Evolutionary conservation across 2,329 filamentous ascomycete species (phyloP).

Genomic region (Colletotrichum sp.): DNA sequence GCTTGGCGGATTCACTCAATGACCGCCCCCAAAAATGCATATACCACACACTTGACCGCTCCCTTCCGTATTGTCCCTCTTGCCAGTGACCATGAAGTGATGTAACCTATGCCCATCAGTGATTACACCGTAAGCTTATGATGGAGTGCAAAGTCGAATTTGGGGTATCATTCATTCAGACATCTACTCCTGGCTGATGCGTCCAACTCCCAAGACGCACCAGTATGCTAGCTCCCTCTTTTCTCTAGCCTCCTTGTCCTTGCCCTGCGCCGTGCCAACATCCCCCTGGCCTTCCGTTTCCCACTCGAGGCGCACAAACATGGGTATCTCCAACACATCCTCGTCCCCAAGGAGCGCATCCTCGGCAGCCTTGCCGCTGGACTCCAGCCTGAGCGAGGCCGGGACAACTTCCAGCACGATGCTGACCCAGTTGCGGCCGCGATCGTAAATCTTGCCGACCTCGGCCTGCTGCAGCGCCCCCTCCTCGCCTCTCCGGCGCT

Average conservation of each 20-base stretch:
- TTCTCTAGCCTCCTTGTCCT: constrained; percentile 69
- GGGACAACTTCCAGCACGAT: constrained; percentile 91
- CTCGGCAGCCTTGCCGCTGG: constrained; percentile 23
- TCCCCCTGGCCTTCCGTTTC: constrained; percentile 74
- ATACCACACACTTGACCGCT: constrained; percentile 28
- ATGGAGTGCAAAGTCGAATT: neutral
- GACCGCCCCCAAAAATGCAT: constrained; percentile 42
- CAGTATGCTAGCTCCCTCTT: constrained; percentile 93
- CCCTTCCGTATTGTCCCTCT: neutral
- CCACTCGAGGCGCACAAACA: constrained; percentile 94
- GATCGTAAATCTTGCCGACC: constrained; percentile 95
- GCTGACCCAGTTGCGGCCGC: constrained; percentile 91
- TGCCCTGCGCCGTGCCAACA: constrained; percentile 58
- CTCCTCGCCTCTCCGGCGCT: constrained; percentile 45
- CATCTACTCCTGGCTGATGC: constrained; percentile 63
- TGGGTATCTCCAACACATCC: constrained; percentile 82
- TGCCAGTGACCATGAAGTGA: neutral
- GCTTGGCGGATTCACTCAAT: constrained; percentile 51
- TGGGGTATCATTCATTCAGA: constrained; percentile 45
- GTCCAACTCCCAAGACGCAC: constrained; percentile 89
- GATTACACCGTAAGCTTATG: too few relatives aligned
- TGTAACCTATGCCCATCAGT: too few relatives aligned
- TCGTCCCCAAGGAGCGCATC: constrained; percentile 60
- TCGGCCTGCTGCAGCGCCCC: constrained; percentile 67
- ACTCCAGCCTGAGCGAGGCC: constrained; percentile 52